A percentile compares a stretch with the other conserved stretches of the same genome.
phyloP scores from a whole-genome alignment of 176 grass and related monocot genomes.

The Canna indica region DNA sequence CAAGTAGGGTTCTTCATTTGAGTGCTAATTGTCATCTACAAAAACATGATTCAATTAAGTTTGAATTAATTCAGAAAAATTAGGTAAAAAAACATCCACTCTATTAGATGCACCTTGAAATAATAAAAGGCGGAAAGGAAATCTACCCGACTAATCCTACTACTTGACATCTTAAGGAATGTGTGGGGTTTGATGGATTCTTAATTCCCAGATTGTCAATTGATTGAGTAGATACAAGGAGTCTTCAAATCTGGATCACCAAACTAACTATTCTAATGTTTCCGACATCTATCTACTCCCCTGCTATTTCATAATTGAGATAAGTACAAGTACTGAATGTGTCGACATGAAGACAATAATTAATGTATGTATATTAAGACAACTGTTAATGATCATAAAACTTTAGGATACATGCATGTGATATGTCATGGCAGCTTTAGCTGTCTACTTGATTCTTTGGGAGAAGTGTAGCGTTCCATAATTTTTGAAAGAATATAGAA shows the following conservation, averaged over 20 bases:
- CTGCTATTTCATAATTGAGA: not conserved
- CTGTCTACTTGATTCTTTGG: conserved; percentile 12
- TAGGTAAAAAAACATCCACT: no score
- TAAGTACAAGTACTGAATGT: not conserved
- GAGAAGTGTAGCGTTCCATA: not conserved
- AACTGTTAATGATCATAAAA: conserved; percentile 7
- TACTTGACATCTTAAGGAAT: no score
- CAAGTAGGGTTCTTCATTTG: not conserved
- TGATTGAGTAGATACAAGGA: not conserved
- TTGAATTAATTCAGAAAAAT: no score
- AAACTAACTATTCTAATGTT: not conserved
- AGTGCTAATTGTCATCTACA: not conserved
- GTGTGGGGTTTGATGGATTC: not conserved
- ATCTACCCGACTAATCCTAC: no score
- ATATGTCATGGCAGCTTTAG: conserved; percentile 9
- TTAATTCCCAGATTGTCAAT: not conserved
- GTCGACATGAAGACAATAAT: not conserved
- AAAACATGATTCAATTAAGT: not conserved
- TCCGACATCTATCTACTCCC: not conserved
- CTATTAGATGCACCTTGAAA: no score
- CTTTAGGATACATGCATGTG: conserved; percentile 8
- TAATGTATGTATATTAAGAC: not conserved
- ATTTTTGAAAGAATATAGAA: not conserved
- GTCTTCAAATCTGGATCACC: not conserved
- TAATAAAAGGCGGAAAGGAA: no score